Percentiles rank a stretch among this genome's conserved stretches.
Conservation (phyloP, 352 stramenopile species). For the Phytophthora ramorum region DNA sequence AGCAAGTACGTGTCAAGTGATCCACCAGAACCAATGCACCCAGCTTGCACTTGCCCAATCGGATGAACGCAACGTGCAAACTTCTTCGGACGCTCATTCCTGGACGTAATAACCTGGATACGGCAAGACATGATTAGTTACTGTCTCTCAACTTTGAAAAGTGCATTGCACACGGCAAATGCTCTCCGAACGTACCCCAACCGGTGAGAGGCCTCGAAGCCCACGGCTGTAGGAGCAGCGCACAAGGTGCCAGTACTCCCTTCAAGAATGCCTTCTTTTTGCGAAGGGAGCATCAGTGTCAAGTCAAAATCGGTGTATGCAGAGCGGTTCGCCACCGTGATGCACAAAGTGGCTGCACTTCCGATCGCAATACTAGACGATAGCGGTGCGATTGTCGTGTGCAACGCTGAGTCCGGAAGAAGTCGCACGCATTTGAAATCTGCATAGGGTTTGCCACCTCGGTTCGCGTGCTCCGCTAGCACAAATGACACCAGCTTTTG, state of each 20-base stretch:
- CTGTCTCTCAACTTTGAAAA: conserved; percentile 6
- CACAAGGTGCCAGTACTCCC: neutral
- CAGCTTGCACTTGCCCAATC: conserved; percentile 48
- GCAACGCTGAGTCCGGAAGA: conserved; percentile 50
- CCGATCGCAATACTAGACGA: conserved; percentile 21
- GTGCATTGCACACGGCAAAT: conserved; percentile 9
- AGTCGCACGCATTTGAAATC: conserved; percentile 44
- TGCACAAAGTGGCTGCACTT: conserved; percentile 38
- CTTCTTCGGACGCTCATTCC: conserved; percentile 70
- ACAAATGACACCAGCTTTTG: conserved; percentile 29
- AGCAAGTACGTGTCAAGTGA: conserved; percentile 67
- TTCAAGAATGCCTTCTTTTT: conserved; percentile 1
- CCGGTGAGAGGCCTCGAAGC: conserved; percentile 72
- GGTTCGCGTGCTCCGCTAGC: conserved; percentile 11
- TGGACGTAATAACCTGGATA: conserved; percentile 44
- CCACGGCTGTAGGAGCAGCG: conserved; percentile 37
- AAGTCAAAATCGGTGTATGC: conserved; percentile 61
- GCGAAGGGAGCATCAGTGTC: conserved; percentile 55
- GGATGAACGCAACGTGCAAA: conserved; percentile 63
- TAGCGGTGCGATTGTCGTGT: conserved; percentile 50
- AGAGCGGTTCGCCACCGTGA: conserved; percentile 66
- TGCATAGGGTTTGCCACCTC: conserved; percentile 16
- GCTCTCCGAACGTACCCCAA: conserved; percentile 53
- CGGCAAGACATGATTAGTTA: conserved; percentile 14
- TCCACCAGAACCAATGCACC: conserved; percentile 67